Evolutionary conservation across 2,329 filamentous ascomycete genomes (phyloP).

Genomic region (Fusarium compactum): DNA sequence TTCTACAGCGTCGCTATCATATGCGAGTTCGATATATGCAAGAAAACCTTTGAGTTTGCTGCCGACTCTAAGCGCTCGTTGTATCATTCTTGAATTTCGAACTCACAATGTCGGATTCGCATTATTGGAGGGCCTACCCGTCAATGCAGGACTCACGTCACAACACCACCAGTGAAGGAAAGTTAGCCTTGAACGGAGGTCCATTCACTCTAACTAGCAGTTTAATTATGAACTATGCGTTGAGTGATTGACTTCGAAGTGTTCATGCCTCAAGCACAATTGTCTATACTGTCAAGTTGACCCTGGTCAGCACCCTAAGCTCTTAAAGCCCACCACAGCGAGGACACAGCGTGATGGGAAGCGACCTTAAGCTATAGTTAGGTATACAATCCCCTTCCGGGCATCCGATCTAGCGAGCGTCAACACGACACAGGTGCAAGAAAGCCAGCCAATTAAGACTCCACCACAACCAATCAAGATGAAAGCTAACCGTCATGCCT

Average conservation of each 20-base stretch:
- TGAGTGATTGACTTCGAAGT: background rate
- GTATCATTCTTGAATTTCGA: background rate
- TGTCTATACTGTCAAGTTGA: background rate
- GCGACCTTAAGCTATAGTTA: too few relatives aligned
- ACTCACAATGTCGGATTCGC: background rate
- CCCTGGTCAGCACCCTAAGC: background rate
- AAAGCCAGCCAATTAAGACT: too few relatives aligned
- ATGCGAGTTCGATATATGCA: background rate
- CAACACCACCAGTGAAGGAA: background rate
- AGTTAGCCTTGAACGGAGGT: background rate
- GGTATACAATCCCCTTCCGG: too few relatives aligned
- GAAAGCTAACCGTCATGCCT: too few relatives aligned
- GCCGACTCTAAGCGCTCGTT: background rate
- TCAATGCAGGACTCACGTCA: background rate
- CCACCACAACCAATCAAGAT: too few relatives aligned
- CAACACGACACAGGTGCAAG: too few relatives aligned
- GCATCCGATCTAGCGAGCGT: too few relatives aligned
- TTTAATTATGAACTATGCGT: rapidly evolving
- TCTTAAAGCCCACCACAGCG: background rate
- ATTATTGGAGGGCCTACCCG: background rate
- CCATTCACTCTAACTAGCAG: rapidly evolving
- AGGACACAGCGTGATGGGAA: background rate
- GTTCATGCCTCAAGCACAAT: background rate
- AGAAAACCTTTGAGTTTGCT: too few relatives aligned
- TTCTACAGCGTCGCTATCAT: background rate